Evolutionary conservation across 352 stramenopile genomes (phyloP).

Genomic region (Phytophthora quininea): DNA sequence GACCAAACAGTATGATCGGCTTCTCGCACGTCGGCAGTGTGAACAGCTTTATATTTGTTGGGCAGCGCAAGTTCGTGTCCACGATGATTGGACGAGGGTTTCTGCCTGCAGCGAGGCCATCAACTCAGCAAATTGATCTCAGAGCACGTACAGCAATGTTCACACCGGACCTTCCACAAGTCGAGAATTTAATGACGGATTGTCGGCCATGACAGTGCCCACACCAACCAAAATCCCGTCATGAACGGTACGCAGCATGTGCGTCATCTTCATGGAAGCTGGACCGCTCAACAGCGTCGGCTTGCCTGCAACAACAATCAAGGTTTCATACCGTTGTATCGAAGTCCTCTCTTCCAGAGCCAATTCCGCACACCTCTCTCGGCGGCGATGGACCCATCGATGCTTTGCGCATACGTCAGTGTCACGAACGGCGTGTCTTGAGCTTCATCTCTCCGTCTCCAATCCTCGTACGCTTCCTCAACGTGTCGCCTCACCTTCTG

Average conservation of each 20-base stretch:
- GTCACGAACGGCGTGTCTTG: constrained; percentile 60
- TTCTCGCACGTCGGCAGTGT: constrained; percentile 69
- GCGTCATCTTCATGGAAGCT: constrained; percentile 88
- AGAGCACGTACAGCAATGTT: neutral
- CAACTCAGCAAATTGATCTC: neutral
- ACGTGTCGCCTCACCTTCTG: constrained; percentile 33
- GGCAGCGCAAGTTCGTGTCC: constrained; percentile 71
- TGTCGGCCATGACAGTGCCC: constrained; percentile 85
- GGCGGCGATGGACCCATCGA: constrained; percentile 83
- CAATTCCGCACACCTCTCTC: constrained; percentile 45
- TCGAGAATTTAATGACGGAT: constrained; percentile 85
- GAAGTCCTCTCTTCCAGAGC: neutral
- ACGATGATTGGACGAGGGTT: constrained; percentile 82
- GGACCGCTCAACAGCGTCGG: constrained; percentile 74
- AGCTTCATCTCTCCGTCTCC: constrained; percentile 8
- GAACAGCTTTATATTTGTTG: constrained; percentile 77
- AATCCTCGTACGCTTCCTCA: constrained; percentile 30
- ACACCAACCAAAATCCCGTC: constrained; percentile 89
- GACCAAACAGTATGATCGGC: constrained; percentile 65
- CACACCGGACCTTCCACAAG: constrained; percentile 51
- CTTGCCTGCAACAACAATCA: constrained; percentile 29
- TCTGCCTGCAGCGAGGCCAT: constrained; percentile 29
- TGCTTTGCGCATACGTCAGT: constrained; percentile 90
- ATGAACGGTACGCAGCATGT: constrained; percentile 84
- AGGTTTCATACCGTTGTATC: neutral